Conservation (phyloP, 305 asterid species). For the Fraxinus dipetala region DNA sequence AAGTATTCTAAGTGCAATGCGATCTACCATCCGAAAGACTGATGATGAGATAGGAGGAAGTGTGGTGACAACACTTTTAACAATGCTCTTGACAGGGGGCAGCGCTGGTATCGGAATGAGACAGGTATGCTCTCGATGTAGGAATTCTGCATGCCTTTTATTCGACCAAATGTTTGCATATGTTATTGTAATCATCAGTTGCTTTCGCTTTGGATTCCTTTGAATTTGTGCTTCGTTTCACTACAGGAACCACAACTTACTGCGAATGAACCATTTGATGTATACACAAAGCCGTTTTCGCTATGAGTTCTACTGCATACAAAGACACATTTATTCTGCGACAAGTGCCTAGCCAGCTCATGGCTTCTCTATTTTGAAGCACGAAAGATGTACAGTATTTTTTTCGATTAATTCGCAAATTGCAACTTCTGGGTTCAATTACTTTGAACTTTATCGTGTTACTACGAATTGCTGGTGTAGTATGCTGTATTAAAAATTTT, state of each 20-base stretch:
- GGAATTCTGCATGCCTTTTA: not conserved
- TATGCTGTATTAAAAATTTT: not conserved
- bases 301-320: slow-evolving; percentile 31
- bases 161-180: not conserved
- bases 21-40: slow-evolving; percentile 60
- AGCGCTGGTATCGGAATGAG: slow-evolving; percentile 50
- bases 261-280: slow-evolving; percentile 70
- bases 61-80: slow-evolving; percentile 54
- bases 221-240: not conserved
- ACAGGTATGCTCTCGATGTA: slow-evolving; percentile 46
- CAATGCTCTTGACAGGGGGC: slow-evolving; percentile 89
- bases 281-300: slow-evolving; percentile 74
- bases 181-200: not conserved
- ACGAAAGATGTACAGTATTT: slow-evolving; percentile 9
- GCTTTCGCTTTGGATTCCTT: not conserved
- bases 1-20: slow-evolving; percentile 68
- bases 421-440: not conserved
- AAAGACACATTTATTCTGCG: slow-evolving; percentile 10
- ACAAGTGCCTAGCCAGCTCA: not conserved
- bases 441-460: not conserved
- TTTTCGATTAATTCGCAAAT: slow-evolving; percentile 10
- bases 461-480: not conserved
- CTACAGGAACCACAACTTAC: slow-evolving; percentile 76
- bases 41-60: slow-evolving; percentile 52
- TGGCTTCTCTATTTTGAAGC: slow-evolving; percentile 11